Base-by-base conservation (phyloP, 257 asterid genomes). In the Leptodermis oblonga region DNA sequence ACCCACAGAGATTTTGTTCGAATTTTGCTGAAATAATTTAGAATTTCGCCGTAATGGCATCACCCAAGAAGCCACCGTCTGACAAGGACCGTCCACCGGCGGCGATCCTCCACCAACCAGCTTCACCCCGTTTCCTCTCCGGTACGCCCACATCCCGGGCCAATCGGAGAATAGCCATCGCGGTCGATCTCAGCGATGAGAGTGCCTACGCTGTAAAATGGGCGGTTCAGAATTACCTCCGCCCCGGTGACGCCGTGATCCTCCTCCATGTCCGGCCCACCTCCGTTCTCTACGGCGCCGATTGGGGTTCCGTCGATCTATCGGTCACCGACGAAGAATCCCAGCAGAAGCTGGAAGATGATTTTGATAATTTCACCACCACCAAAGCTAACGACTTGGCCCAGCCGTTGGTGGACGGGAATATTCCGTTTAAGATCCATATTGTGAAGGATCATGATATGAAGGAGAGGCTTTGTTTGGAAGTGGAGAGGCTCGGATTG, bases 381-480 rank as follows among this genome's bases (percentile, higher is more conserved):
- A 79, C 77, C 0, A 89, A 89, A 67, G 85, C 87, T 2, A 83
- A 85, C 56, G 93, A 86, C 74, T 45, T 89, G 77, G 89, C 93
- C 12, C 89, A 79, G 85, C 91, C 90, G 23, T 55, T 89, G 74
- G 83, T 86, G 64, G 91, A 86, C 59, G 96, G 74, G 39, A 77
- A 65, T 54, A 78, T 89, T 60, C 91, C 91, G 49, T 89, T 83
- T 73, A 89, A 80, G 86, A 82, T 89, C 73, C 96, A 80, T 70
- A 88, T 88, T n/a, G 91, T 88, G 75, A 86, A 83, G 82, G 96
- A 89, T 68, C 93, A 89, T 30, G 96, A 89, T 67, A 86, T 86
- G 96, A 88, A 88, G 79, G 96, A 88, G 84, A 80, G 96, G 82
- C 75, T 88, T 61, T 88, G 96, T 74, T 66, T 89, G 88, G 96